Conservation (phyloP, 306 rosid genomes). For the Prosopis cineraria region DNA sequence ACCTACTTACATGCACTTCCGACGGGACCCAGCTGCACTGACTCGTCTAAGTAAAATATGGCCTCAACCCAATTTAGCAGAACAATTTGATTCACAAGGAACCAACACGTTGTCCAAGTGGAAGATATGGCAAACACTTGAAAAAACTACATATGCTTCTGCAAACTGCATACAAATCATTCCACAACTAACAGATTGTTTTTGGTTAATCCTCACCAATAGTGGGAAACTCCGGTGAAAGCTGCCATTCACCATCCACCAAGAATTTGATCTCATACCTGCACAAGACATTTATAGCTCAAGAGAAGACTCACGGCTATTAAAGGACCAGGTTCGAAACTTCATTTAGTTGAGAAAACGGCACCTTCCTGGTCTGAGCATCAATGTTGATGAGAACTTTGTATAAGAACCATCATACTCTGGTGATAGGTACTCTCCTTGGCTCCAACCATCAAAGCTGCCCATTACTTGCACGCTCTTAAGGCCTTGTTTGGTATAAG, state of each 20-base stretch:
- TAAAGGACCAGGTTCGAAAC: conserved; percentile 18
- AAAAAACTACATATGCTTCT: neutral
- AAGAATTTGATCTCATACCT: conserved; percentile 96
- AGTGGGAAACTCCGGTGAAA: conserved; percentile 75
- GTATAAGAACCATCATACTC: conserved; percentile 79
- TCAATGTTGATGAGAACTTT: conserved; percentile 73
- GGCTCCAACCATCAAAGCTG: conserved; percentile 94
- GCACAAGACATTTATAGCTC: conserved; percentile 23
- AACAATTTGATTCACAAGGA: neutral
- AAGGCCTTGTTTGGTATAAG: no score
- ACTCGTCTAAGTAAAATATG: no score
- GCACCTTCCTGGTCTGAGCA: conserved; percentile 91
- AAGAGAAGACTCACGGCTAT: neutral
- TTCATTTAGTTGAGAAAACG: neutral
- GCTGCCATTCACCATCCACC: conserved; percentile 90
- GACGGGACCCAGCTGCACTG: no score
- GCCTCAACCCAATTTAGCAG: neutral
- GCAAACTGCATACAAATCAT: conserved; percentile 32
- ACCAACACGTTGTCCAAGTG: neutral
- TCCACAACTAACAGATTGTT: conserved; percentile 79
- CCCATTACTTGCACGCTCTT: conserved; percentile 98
- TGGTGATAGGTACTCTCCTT: conserved; percentile 86
- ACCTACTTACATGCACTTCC: no score
- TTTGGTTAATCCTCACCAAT: conserved; percentile 70
- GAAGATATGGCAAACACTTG: neutral